Percentiles rank a stretch among this genome's conserved stretches.
Conservation (phyloP, 106 monocot genomes). For the Amphibolis antarctica region DNA sequence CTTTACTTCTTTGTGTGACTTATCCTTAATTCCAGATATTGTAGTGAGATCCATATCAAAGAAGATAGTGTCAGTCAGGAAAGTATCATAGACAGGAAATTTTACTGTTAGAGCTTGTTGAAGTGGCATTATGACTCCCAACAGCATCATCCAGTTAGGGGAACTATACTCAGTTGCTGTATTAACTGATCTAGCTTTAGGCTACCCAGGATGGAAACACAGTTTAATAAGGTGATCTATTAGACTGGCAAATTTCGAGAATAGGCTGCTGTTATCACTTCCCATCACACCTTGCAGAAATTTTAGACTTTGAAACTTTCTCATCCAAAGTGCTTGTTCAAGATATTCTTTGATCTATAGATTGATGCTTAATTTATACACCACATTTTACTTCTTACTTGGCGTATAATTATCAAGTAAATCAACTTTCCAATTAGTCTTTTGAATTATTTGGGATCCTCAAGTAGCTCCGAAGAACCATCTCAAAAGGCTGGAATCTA, state of each 20-base stretch:
- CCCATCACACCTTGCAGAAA: too few species aligned
- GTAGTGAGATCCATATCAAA: conserved; percentile 49
- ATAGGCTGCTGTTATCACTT: conserved; percentile 45
- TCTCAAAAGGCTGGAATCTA: too few species aligned
- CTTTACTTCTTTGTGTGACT: too few species aligned
- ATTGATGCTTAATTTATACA: too few species aligned
- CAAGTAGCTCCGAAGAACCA: too few species aligned
- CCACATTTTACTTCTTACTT: too few species aligned
- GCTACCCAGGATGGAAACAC: conserved; percentile 84
- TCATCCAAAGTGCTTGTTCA: too few species aligned
- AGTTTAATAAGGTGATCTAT: conserved; percentile 85
- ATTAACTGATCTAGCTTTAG: conserved; percentile 74
- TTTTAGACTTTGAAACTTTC: conserved; percentile 59
- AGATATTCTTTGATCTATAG: too few species aligned
- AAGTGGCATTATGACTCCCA: conserved; percentile 86
- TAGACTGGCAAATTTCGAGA: conserved; percentile 72
- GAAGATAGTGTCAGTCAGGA: conserved; percentile 41
- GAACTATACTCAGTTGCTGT: conserved; percentile 87
- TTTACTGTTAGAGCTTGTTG: conserved; percentile 81
- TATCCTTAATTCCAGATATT: conserved; percentile 89
- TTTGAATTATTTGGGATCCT: too few species aligned
- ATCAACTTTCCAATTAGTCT: too few species aligned
- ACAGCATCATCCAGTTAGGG: conserved; percentile 95
- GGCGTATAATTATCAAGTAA: too few species aligned
- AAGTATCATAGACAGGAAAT: conserved; percentile 47